phyloP scores from a whole-genome alignment of 352 stramenopile genomes.

The Nothophytophthora sp. region DNA sequence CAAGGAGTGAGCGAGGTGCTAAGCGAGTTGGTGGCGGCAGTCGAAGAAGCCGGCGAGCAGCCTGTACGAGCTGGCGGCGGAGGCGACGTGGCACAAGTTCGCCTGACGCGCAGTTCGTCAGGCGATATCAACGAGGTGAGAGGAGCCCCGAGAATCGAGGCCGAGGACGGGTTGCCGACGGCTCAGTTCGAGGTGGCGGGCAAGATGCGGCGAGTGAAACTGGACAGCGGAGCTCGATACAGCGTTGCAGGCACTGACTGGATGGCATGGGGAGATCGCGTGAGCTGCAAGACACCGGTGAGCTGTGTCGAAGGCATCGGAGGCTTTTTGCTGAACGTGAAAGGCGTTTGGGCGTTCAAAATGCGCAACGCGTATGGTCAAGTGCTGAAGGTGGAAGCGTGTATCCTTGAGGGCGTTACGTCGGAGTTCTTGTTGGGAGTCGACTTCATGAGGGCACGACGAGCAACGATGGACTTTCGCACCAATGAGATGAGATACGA shows the following conservation, averaged over 20 bases:
- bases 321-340: background rate
- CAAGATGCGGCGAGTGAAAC: background rate
- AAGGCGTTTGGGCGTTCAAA: background rate
- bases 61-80: too few relatives aligned
- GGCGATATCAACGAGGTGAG: background rate
- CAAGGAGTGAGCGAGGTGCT: background rate
- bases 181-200: background rate
- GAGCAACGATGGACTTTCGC: slow-evolving; percentile 1
- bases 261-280: background rate
- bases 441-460: background rate
- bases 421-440: slow-evolving; percentile 1
- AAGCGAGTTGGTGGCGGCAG: background rate
- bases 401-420: background rate
- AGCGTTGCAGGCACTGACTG: background rate
- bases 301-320: background rate
- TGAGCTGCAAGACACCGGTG: background rate
- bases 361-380: background rate
- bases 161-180: background rate
- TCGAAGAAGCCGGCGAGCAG: background rate
- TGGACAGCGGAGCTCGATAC: background rate
- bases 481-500: slow-evolving; percentile 2
- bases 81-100: background rate
- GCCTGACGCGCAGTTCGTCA: too few relatives aligned
- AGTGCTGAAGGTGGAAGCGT: background rate
- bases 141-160: background rate